phyloP scores from a whole-genome alignment of 371 early-diverging fungal species.

The Mucor lusitanicus region DNA sequence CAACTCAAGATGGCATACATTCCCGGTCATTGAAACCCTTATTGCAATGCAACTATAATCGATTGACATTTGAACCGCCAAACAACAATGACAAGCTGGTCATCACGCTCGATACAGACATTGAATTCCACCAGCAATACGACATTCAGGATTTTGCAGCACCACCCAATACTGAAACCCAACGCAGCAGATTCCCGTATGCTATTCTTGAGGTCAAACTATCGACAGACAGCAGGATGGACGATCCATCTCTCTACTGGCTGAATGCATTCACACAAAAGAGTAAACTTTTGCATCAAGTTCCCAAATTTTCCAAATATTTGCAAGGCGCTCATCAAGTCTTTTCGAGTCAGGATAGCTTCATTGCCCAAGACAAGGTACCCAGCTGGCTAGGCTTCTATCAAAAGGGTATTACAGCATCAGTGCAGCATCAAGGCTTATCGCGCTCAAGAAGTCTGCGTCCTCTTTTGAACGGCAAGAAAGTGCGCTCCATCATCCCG shows the following conservation, averaged over 20 bases:
- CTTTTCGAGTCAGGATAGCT: not conserved
- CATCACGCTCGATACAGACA: conserved; percentile 8
- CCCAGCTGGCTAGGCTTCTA: conserved; percentile 88
- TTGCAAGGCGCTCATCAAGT: conserved; percentile 5
- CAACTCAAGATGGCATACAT: not conserved
- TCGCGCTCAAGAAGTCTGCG: conserved; percentile 9
- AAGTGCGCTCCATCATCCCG: not conserved
- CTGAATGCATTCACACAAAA: conserved; percentile 2
- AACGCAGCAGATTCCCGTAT: not conserved
- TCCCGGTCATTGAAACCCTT: not conserved
- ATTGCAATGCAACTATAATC: conserved; percentile 3
- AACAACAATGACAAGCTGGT: not conserved
- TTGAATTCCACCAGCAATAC: not conserved
- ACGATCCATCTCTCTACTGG: conserved; percentile 3
- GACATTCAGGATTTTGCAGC: not conserved
- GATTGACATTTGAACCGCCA: not conserved
- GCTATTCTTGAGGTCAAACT: conserved; percentile 8
- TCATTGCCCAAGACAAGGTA: conserved; percentile 67
- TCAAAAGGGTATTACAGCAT: conserved; percentile 84
- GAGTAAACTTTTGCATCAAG: not conserved
- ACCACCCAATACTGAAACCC: not conserved
- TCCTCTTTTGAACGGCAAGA: conserved; percentile 7
- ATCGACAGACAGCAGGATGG: not conserved
- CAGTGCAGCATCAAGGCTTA: conserved; percentile 11
- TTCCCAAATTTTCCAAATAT: conserved; percentile 10